Conservation (phyloP, 306 rosid species). For the Fragaria vesca region DNA sequence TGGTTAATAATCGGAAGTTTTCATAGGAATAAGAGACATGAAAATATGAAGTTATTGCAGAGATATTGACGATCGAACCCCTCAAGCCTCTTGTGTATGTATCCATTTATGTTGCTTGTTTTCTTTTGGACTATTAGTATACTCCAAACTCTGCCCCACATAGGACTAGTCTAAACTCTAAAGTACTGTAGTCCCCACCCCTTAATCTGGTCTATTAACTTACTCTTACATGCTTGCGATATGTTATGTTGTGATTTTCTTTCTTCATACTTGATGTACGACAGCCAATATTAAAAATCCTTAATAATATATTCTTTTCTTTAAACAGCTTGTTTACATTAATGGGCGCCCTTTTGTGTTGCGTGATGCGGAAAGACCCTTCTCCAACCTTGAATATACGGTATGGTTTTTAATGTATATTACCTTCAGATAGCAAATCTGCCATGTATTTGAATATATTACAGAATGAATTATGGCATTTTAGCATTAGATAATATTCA, state of each 20-base stretch:
- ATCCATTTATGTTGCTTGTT: background rate
- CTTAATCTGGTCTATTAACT: background rate
- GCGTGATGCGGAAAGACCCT: slow-evolving; percentile 91
- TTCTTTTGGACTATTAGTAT: background rate
- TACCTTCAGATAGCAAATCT: slow-evolving; percentile 6
- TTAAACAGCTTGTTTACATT: slow-evolving; percentile 76
- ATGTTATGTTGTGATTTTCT: background rate
- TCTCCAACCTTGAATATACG: slow-evolving; percentile 88
- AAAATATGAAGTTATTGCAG: background rate
- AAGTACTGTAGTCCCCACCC: background rate
- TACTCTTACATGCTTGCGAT: background rate
- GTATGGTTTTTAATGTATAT: slow-evolving; percentile 33
- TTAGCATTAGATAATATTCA: background rate
- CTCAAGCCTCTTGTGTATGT: background rate
- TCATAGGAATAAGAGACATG: background rate
- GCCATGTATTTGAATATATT: background rate
- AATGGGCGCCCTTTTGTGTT: slow-evolving; percentile 88
- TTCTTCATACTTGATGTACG: background rate
- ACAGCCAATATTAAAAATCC: background rate
- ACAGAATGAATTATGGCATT: background rate
- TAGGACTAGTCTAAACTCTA: background rate
- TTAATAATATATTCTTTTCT: slow-evolving; percentile 18
- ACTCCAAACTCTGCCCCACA: background rate
- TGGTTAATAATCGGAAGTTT: slow-evolving; percentile 7
- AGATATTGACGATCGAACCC: background rate